These are phyloP conservation scores for Penicillium sp. DNA, from an alignment of 2,329 filamentous ascomycete species.

Conservation along the genomic window DNA sequence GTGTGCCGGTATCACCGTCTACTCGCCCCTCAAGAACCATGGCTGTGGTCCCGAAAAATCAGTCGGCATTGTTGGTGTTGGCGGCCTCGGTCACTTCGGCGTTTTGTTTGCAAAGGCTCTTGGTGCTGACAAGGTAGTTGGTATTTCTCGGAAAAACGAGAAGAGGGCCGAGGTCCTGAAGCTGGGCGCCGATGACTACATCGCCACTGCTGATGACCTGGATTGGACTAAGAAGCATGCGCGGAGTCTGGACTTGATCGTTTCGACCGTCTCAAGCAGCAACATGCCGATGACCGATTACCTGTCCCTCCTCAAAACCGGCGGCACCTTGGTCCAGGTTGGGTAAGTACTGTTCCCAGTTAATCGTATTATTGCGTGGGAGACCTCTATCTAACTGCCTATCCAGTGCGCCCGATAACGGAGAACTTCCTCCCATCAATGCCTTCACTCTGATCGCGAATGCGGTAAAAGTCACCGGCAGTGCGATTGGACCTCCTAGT, in stretches of 20 bases:
- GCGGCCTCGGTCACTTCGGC: constrained; percentile 72
- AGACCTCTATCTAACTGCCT: no score
- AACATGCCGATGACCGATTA: constrained; percentile 36
- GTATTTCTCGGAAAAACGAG: constrained; percentile 53
- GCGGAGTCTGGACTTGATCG: constrained; percentile 55
- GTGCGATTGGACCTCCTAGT: no score
- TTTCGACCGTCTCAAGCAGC: constrained; percentile 57
- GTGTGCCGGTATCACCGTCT: constrained; percentile 75
- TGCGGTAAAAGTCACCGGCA: no score
- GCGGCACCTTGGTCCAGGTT: constrained; percentile 58
- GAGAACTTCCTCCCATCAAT: no score
- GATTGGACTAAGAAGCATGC: constrained; percentile 55
- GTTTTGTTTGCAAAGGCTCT: constrained; percentile 70
- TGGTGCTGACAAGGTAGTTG: constrained; percentile 59
- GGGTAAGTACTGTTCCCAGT: constrained; percentile 37
- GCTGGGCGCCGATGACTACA: constrained; percentile 57
- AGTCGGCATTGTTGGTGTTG: constrained; percentile 71
- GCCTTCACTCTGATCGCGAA: no score
- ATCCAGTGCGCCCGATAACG: no score
- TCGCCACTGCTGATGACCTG: constrained; percentile 57
- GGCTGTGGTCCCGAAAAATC: constrained; percentile 68
- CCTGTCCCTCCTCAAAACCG: constrained; percentile 16
- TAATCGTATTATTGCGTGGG: no score
- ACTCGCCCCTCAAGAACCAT: constrained; percentile 66
- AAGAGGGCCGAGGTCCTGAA: constrained; percentile 57